A percentile compares a stretch with the other conserved stretches of the same genome.
Conservation (phyloP, 805 yeast genomes). For the Candida bentonensis region DNA sequence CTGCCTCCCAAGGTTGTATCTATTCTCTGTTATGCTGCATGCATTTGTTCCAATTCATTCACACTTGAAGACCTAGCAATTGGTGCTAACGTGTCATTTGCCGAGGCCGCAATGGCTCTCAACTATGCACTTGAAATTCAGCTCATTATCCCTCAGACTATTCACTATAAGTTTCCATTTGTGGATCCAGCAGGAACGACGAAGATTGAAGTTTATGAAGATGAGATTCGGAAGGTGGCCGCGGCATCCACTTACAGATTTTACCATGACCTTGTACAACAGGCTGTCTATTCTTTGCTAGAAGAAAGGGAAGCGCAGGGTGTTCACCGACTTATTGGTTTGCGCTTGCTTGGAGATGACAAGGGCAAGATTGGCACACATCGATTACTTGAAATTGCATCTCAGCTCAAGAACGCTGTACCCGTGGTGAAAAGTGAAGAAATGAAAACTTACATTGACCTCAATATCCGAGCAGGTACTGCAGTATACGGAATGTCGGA, state of each 20-base stretch:
- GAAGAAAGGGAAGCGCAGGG: constrained; percentile 17
- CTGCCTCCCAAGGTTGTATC: constrained; percentile 16
- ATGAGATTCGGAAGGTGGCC: constrained; percentile 23
- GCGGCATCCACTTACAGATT: constrained; percentile 26
- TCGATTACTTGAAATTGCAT: constrained; percentile 25
- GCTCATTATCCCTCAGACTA: constrained; percentile 26
- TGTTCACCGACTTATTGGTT: constrained; percentile 29
- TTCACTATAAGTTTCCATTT: constrained; percentile 35
- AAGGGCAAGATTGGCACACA: constrained; percentile 13
- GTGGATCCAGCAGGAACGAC: constrained; percentile 22
- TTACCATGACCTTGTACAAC: constrained; percentile 28
- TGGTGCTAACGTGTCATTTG: constrained; percentile 24
- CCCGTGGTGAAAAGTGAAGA: constrained; percentile 25
- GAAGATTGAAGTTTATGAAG: constrained; percentile 16
- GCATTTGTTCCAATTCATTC: constrained; percentile 27
- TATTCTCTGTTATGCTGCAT: constrained; percentile 28
- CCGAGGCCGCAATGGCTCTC: constrained; percentile 22
- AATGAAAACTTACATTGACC: constrained; percentile 23
- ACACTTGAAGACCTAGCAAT: constrained; percentile 24
- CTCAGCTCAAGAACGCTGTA: constrained; percentile 26
- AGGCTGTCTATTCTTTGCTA: constrained; percentile 20
- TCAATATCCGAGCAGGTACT: constrained; percentile 30
- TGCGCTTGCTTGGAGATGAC: constrained; percentile 22
- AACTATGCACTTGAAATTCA: constrained; percentile 22
- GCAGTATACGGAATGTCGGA: constrained; percentile 32